Percentiles rank a stretch among this genome's conserved stretches.
phyloP scores from a whole-genome alignment of 352 stramenopile species.

The Phytophthora hybrid region DNA sequence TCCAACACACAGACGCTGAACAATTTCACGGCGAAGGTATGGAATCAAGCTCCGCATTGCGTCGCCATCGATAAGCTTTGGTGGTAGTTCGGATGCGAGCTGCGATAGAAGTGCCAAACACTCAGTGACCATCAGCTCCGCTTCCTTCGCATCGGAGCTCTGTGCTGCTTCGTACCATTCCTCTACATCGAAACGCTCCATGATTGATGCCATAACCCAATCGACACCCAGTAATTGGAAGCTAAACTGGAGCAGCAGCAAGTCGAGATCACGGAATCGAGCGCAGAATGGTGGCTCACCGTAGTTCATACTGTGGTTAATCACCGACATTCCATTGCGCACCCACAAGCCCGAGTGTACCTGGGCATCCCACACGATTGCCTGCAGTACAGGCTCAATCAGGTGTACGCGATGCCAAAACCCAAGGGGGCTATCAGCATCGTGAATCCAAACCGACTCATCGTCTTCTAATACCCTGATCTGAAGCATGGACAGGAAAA shows the following conservation, averaged over 20 bases:
- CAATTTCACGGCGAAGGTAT: constrained; percentile 79
- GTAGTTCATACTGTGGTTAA: constrained; percentile 93
- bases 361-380: constrained; percentile 90
- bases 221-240: constrained; percentile 79
- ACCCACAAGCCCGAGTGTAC: constrained; percentile 88
- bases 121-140: constrained; percentile 83
- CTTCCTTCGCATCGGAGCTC: constrained; percentile 55
- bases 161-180: constrained; percentile 63
- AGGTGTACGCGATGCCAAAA: constrained; percentile 87
- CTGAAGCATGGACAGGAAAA: constrained; percentile 66
- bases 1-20: constrained; percentile 83
- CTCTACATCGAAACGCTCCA: constrained; percentile 72
- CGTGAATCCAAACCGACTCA: constrained; percentile 68
- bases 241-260: constrained; percentile 83
- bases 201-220: constrained; percentile 80
- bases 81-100: constrained; percentile 79
- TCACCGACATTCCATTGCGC: constrained; percentile 83
- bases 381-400: constrained; percentile 80
- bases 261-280: constrained; percentile 84
- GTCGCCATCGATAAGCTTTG: constrained; percentile 57
- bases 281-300: constrained; percentile 88
- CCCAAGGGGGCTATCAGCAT: constrained; percentile 61
- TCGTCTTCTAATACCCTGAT: constrained; percentile 33
- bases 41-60: constrained; percentile 68
- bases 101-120: constrained; percentile 82